phyloP scores from a whole-genome alignment of 2,329 filamentous ascomycete genomes.

The Fusarium sp. region DNA sequence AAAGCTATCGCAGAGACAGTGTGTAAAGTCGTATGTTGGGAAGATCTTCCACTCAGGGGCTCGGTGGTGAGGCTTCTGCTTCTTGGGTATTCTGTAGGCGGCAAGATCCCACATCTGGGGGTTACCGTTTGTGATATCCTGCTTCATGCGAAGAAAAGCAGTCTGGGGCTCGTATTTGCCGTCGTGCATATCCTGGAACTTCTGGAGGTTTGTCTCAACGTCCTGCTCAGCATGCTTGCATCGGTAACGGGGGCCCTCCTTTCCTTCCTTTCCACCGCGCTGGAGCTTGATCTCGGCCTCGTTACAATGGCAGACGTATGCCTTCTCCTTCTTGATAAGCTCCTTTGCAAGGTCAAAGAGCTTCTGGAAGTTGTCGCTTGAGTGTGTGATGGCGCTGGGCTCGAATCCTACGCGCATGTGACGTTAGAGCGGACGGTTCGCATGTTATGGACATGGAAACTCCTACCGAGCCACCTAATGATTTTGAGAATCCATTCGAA shows the following conservation, averaged over 20 bases:
- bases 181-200: slow-evolving; percentile 92
- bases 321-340: slow-evolving; percentile 77
- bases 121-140: slow-evolving; percentile 85
- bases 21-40: slow-evolving; percentile 93
- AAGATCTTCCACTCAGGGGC: slow-evolving; percentile 95
- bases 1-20: slow-evolving; percentile 92
- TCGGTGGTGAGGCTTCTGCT: slow-evolving; percentile 77
- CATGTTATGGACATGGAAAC: not conserved
- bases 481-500: slow-evolving; percentile 92
- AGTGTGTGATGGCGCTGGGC: slow-evolving; percentile 84
- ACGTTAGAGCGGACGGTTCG: slow-evolving; percentile 14
- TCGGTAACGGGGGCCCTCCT: slow-evolving; percentile 76
- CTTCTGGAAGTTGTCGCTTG: slow-evolving; percentile 89
- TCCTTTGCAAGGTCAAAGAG: slow-evolving; percentile 92
- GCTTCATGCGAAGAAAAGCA: slow-evolving; percentile 93
- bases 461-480: slow-evolving; percentile 75
- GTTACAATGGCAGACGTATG: slow-evolving; percentile 90
- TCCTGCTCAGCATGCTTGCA: slow-evolving; percentile 84
- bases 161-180: slow-evolving; percentile 89
- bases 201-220: slow-evolving; percentile 79
- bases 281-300: slow-evolving; percentile 88
- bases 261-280: slow-evolving; percentile 80
- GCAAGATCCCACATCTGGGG: slow-evolving; percentile 97
- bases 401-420: slow-evolving; percentile 67
- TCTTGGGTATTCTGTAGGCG: slow-evolving; percentile 86